Evolutionary conservation across 225 moss, liverwort and hornwort species (phyloP).

Genomic region (Thuidium tamariscinum): DNA sequence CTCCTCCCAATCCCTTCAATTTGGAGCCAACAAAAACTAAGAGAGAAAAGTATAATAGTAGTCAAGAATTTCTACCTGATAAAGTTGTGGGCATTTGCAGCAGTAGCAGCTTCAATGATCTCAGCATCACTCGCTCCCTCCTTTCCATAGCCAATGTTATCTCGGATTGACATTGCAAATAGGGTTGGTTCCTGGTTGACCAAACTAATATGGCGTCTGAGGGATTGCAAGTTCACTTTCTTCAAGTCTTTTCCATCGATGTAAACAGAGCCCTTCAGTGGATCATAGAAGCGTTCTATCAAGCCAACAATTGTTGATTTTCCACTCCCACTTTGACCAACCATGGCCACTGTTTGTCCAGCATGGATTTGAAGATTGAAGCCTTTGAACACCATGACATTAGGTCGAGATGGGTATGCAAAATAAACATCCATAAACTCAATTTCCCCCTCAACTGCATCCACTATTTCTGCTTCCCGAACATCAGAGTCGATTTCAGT

Average conservation of each 20-base stretch:
- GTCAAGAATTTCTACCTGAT: conserved; percentile 30
- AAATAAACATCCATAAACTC: conserved; percentile 56
- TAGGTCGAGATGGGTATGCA: conserved; percentile 63
- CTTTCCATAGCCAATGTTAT: conserved; percentile 67
- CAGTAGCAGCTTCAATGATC: conserved; percentile 45
- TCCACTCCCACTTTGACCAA: conserved; percentile 83
- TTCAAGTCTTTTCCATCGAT: conserved; percentile 52
- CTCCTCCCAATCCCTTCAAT: neutral
- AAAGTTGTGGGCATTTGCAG: conserved; percentile 64
- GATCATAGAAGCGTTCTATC: conserved; percentile 71
- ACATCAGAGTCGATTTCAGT: conserved; percentile 52
- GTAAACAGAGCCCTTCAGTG: conserved; percentile 28
- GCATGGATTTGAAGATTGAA: conserved; percentile 56
- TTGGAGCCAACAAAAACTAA: neutral
- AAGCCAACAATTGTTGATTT: conserved; percentile 84
- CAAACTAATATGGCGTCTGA: conserved; percentile 45
- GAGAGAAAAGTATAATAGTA: neutral
- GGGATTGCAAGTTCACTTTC: conserved; percentile 42
- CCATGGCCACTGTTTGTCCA: conserved; percentile 64
- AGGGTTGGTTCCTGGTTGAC: conserved; percentile 65
- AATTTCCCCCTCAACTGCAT: conserved; percentile 41
- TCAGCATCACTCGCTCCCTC: conserved; percentile 49
- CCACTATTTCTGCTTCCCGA: conserved; percentile 13
- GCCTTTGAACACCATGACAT: conserved; percentile 48
- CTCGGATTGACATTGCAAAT: conserved; percentile 55